Conservation (phyloP, 192 early-diverging fungal species). For the Endogone sp. region DNA sequence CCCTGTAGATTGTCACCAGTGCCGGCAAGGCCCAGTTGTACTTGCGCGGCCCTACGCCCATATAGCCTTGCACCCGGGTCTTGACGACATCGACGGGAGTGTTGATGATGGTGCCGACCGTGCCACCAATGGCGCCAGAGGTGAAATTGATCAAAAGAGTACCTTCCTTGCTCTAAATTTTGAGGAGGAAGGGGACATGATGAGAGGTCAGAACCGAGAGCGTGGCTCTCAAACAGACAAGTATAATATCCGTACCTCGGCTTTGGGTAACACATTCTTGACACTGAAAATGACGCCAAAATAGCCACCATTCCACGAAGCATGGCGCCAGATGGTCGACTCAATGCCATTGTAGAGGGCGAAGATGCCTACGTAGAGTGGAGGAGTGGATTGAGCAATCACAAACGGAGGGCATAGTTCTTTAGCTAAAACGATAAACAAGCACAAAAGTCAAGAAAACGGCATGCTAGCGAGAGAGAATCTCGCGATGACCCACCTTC, state of each 20-base stretch:
- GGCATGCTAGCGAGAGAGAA: too few relatives aligned
- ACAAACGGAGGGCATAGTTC: too few relatives aligned
- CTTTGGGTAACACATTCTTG: conserved; percentile 69
- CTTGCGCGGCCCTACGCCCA: conserved; percentile 61
- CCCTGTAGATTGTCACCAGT: conserved; percentile 68
- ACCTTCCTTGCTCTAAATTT: conserved; percentile 58
- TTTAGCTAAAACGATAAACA: too few relatives aligned
- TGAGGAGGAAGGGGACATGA: not conserved
- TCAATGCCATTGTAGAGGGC: conserved; percentile 92
- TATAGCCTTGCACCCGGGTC: conserved; percentile 87
- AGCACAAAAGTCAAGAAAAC: too few relatives aligned
- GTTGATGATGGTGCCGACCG: conserved; percentile 89
- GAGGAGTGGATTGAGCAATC: too few relatives aligned
- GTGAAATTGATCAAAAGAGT: conserved; percentile 82
- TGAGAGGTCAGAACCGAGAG: conserved; percentile 3
- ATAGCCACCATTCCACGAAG: conserved; percentile 96
- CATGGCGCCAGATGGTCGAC: conserved; percentile 92
- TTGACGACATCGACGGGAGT: conserved; percentile 97
- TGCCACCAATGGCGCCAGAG: conserved; percentile 90
- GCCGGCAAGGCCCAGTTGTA: conserved; percentile 89
- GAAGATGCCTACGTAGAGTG: too few relatives aligned
- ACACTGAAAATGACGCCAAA: conserved; percentile 81
- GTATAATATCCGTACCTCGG: conserved; percentile 27
- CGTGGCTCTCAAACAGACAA: not conserved
- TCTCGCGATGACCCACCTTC: too few relatives aligned